Conservation (phyloP, 805 yeast species). For the Barnettozyma wickerhamii region DNA sequence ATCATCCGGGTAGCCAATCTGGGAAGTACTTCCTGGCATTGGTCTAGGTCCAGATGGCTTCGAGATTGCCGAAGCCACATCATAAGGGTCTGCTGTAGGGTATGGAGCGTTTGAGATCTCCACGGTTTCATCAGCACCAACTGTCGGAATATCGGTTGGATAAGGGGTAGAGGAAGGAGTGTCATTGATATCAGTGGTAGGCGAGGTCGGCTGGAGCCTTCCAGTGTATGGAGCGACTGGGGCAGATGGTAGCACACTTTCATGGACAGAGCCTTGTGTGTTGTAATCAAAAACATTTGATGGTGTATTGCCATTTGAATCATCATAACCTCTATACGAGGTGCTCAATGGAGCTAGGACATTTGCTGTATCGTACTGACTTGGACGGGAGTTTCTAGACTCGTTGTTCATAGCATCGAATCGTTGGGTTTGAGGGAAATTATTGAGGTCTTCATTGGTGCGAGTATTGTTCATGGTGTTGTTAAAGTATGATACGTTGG, state of each 20-base stretch:
- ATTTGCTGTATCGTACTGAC: constrained; percentile 10
- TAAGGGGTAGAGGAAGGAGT: constrained; percentile 16
- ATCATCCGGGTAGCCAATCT: too few species aligned
- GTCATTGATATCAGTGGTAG: background rate
- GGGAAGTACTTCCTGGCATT: constrained; percentile 19
- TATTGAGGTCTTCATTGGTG: constrained; percentile 16
- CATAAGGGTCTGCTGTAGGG: constrained; percentile 1
- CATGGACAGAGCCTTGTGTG: background rate
- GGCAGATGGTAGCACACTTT: constrained; percentile 2
- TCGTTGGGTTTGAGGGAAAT: constrained; percentile 14
- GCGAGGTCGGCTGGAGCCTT: background rate
- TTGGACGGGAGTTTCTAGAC: constrained; percentile 4
- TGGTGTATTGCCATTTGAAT: constrained; percentile 4
- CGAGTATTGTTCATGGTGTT: constrained; percentile 12
- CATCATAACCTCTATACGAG: constrained; percentile 21
- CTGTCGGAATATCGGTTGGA: constrained; percentile 14
- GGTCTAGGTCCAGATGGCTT: constrained; percentile 26
- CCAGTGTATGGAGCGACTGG: background rate
- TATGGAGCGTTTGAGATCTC: background rate
- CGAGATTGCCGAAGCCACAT: constrained; percentile 2
- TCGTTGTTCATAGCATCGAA: constrained; percentile 20
- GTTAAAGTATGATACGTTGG: constrained; percentile 10
- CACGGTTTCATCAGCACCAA: constrained; percentile 4
- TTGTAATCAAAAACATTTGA: constrained; percentile 3
- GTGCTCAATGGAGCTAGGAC: constrained; percentile 19